Evolutionary conservation across 2,329 filamentous ascomycete genomes (phyloP), one percentile per base, ranked within the genome.

Genomic region (Exophiala bonariae): DNA sequence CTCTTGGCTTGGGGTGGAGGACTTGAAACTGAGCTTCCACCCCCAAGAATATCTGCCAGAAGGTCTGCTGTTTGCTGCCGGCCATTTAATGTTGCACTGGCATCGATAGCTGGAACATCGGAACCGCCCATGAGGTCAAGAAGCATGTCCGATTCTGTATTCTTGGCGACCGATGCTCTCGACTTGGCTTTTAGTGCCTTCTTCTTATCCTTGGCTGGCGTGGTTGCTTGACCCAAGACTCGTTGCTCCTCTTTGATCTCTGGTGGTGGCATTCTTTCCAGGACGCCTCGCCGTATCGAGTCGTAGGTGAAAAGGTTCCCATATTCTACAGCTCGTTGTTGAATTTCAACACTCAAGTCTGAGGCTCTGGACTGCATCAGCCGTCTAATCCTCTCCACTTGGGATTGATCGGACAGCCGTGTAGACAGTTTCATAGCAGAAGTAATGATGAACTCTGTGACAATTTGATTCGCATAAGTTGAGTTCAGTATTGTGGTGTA

Each of bases 181-280:
- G 85, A 82, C 65, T 85, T 88, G 59, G 89, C 82, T 64, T 87
- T 89, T 41, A 77, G 64, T n/a, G 79, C 65, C 59, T 74, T 75
- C 62, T 85, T 83, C 66, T 81, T 85, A 55, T 79, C 76, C 66
- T 83, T 84, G 50, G 68, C 67, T 23, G 65, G 52, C 5, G 67
- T 63, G 1, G 82, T 76, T 1, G 89, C 85, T 61, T 92, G 87
- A 34, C 91, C 91, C 14, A 99, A 76, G 3, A 96, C 91, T 50
- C 92, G 80, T 44, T 93, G 92, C 66, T 95, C 89, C 66, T 99
- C 93, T 57, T 92, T 89, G 62, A 99, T 97, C 67, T 97, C 92
- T 7, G 93, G 93, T 2, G 93, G 82, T 6, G 93, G 93, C 95
- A 99, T 99, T 67, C 93, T 95, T 71, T 99, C 93, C 9, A 99